A percentile compares a stretch with the other conserved stretches of the same genome.
Conservation (phyloP, 129 eudicot genomes). For the Pulicaria dysenterica region DNA sequence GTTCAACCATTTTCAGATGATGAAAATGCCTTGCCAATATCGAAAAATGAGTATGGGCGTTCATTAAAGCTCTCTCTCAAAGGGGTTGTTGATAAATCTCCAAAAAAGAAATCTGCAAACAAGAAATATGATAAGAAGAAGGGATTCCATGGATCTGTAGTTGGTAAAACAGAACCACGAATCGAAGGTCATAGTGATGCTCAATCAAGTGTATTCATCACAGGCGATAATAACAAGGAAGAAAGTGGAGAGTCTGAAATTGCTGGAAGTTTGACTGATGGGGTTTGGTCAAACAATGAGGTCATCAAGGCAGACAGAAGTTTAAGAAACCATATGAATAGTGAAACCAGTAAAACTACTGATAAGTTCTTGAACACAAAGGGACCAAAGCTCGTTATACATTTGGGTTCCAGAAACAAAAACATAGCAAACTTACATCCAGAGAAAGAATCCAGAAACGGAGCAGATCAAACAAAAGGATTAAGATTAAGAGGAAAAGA, state of each 20-base stretch:
- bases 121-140: conserved; percentile 65
- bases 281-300: conserved; percentile 48
- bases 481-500: conserved; percentile 48
- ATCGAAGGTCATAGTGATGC: conserved; percentile 48
- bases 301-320: conserved; percentile 37
- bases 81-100: conserved; percentile 70
- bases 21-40: conserved; percentile 48
- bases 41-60: conserved; percentile 59
- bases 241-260: conserved; percentile 46
- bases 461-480: conserved; percentile 48
- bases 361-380: conserved; percentile 48
- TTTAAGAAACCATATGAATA: conserved; percentile 6
- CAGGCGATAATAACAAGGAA: conserved; percentile 40
- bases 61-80: conserved; percentile 72
- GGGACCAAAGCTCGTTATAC: conserved; percentile 89
- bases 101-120: conserved; percentile 62
- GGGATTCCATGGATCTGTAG: conserved; percentile 18
- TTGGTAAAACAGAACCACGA: conserved; percentile 33
- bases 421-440: conserved; percentile 45
- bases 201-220: conserved; percentile 43
- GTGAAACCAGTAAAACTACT: conserved; percentile 38
- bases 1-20: conserved; percentile 87
- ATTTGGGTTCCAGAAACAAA: conserved; percentile 64
- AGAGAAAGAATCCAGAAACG: conserved; percentile 51
- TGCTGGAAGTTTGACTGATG: conserved; percentile 56